These are phyloP conservation scores for Aspergillus vadensis DNA, from an alignment of 2,329 filamentous ascomycete species.

Conservation along the genomic window DNA sequence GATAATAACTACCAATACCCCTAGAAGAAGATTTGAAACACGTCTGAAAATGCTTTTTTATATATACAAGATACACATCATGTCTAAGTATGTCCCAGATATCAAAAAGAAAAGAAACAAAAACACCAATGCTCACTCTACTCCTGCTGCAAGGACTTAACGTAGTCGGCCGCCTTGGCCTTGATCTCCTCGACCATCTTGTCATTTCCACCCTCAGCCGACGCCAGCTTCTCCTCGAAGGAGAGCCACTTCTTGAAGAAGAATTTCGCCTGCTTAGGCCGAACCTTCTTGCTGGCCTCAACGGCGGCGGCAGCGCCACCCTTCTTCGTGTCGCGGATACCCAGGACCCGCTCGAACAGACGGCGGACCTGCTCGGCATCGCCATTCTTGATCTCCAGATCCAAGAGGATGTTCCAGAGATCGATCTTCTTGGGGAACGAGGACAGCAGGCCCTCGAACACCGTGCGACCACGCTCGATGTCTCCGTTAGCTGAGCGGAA, in stretches of 20 bases:
- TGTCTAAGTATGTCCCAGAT: neutral
- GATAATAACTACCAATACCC: neutral
- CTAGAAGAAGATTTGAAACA: neutral
- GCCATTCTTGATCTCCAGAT: slow-evolving; percentile 71
- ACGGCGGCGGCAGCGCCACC: slow-evolving; percentile 24
- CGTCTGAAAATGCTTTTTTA: slow-evolving; percentile 17
- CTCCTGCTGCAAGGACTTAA: slow-evolving; percentile 48
- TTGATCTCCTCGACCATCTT: slow-evolving; percentile 72
- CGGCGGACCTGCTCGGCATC: slow-evolving; percentile 68
- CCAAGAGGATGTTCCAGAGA: slow-evolving; percentile 88
- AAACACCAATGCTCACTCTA: slow-evolving; percentile 15
- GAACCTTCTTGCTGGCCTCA: slow-evolving; percentile 64
- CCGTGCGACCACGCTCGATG: slow-evolving; percentile 86
- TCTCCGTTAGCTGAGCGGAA: slow-evolving; percentile 83
- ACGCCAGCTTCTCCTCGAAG: slow-evolving; percentile 71
- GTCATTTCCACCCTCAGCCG: slow-evolving; percentile 58
- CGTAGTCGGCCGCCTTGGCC: slow-evolving; percentile 71
- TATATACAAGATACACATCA: slow-evolving; percentile 12
- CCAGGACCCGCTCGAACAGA: slow-evolving; percentile 75
- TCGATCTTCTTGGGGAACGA: slow-evolving; percentile 88
- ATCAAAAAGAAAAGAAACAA: neutral
- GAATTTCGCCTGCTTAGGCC: slow-evolving; percentile 77
- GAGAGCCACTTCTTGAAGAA: slow-evolving; percentile 92
- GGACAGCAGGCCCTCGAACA: slow-evolving; percentile 84
- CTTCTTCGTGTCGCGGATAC: slow-evolving; percentile 36